phyloP scores from a whole-genome alignment of 148 eudicot genomes.

The Polygonum maritimum region DNA sequence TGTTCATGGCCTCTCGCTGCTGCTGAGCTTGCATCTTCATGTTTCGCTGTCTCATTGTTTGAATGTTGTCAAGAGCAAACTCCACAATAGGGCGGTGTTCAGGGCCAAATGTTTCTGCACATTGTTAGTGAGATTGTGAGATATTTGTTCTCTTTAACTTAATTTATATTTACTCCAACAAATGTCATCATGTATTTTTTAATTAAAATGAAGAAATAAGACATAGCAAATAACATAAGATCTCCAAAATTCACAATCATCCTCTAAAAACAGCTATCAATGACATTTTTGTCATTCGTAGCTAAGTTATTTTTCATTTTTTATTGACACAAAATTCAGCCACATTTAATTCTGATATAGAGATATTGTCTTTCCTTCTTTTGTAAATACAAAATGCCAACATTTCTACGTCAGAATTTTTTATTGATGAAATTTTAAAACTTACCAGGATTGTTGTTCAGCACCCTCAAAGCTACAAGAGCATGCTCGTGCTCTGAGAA shows the following conservation, averaged over 20 bases:
- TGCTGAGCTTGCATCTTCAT: constrained; percentile 29
- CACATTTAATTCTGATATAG: no score
- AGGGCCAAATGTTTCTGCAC: constrained; percentile 63
- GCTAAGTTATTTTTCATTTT: no score
- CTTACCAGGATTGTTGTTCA: constrained; percentile 94
- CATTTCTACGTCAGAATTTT: no score
- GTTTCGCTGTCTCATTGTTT: constrained; percentile 53
- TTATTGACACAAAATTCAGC: no score
- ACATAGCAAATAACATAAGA: no score
- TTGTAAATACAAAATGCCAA: background rate
- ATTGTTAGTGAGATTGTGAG: background rate
- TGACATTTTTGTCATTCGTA: no score
- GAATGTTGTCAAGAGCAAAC: constrained; percentile 87
- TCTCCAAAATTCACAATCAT: no score
- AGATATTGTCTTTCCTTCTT: no score
- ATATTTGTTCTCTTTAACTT: background rate
- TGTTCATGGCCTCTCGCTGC: constrained; percentile 13
- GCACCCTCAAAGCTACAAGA: constrained; percentile 86
- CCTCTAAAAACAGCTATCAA: no score
- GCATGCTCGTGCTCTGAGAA: constrained; percentile 96
- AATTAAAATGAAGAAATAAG: no score
- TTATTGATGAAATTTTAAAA: background rate
- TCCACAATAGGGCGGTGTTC: constrained; percentile 95
- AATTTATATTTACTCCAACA: no score
- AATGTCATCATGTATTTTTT: no score